These are phyloP conservation scores for Huntiella decipiens DNA, from an alignment of 2,329 filamentous ascomycete species.

Conservation along the genomic window DNA sequence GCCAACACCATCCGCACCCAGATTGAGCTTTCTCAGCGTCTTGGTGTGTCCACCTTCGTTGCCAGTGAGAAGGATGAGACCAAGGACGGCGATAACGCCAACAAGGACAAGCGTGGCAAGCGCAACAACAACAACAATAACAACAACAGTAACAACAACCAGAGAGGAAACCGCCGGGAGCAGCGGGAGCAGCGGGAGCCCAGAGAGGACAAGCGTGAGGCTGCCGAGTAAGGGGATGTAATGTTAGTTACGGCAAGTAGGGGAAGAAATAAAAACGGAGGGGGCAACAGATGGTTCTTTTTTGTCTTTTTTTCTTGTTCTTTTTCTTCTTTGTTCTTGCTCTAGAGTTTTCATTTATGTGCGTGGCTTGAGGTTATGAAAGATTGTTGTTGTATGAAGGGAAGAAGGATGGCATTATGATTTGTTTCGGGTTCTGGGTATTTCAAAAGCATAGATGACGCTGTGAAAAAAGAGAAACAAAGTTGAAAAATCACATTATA, in stretches of 20 bases:
- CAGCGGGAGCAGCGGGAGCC: constrained; percentile 13
- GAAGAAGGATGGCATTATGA: too few species aligned
- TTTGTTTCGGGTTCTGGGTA: too few species aligned
- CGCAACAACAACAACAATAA: constrained; percentile 25
- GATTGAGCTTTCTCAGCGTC: constrained; percentile 89
- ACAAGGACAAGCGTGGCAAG: constrained; percentile 26
- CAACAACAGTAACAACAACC: constrained; percentile 28
- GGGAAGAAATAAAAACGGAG: constrained; percentile 9
- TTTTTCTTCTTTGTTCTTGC: not conserved
- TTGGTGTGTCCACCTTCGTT: constrained; percentile 58
- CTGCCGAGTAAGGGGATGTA: constrained; percentile 18
- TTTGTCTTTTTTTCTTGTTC: not conserved
- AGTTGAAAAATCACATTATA: too few species aligned
- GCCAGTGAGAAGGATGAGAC: constrained; percentile 30
- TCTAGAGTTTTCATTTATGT: not conserved
- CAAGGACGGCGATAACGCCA: constrained; percentile 25
- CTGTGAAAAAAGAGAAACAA: too few species aligned
- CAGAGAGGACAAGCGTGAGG: constrained; percentile 13
- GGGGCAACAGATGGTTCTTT: not conserved
- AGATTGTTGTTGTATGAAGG: too few species aligned
- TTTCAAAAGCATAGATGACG: too few species aligned
- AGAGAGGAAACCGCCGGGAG: constrained; percentile 22
- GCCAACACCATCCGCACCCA: constrained; percentile 98
- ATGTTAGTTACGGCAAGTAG: not conserved
- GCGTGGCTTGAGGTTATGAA: too few species aligned